phyloP scores from a whole-genome alignment of 352 stramenopile species.

The Stramenopiles sp. region DNA sequence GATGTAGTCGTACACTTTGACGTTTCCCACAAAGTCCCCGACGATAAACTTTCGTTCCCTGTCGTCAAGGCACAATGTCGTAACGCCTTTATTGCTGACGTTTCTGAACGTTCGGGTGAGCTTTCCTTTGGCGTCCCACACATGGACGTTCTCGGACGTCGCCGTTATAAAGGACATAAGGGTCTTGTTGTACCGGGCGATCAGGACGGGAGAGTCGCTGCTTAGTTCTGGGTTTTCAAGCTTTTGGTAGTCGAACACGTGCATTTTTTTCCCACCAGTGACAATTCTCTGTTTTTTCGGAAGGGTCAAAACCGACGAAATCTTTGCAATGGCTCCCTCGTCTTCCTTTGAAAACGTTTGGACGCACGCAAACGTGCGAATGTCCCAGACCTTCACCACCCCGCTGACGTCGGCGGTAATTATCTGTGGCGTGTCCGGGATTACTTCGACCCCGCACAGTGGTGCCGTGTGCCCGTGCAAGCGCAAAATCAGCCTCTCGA shows the following conservation, averaged over 20 bases:
- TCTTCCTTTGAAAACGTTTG: slow-evolving; percentile 53
- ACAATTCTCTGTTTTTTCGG: slow-evolving; percentile 52
- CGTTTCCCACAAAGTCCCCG: slow-evolving; percentile 45
- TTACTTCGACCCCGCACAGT: slow-evolving; percentile 56
- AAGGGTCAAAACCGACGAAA: slow-evolving; percentile 38
- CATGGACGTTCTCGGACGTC: slow-evolving; percentile 46
- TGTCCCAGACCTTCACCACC: slow-evolving; percentile 63
- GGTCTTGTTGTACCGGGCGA: slow-evolving; percentile 52
- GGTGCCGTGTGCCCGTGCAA: slow-evolving; percentile 59
- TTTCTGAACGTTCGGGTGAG: slow-evolving; percentile 50
- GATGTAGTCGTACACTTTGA: slow-evolving; percentile 59
- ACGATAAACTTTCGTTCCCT: slow-evolving; percentile 59
- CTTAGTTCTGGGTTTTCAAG: slow-evolving; percentile 54
- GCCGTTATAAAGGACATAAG: slow-evolving; percentile 62
- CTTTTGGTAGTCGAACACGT: slow-evolving; percentile 62
- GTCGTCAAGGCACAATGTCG: slow-evolving; percentile 47
- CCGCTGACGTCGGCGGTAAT: slow-evolving; percentile 55
- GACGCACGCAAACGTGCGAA: slow-evolving; percentile 62
- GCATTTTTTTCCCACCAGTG: slow-evolving; percentile 25
- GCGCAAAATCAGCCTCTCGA: slow-evolving; percentile 55
- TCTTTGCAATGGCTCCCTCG: neutral
- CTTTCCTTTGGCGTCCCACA: slow-evolving; percentile 58
- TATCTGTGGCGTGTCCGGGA: slow-evolving; percentile 53
- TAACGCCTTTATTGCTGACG: slow-evolving; percentile 45
- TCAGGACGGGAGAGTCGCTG: slow-evolving; percentile 42